These are phyloP conservation scores for Candida sanyiensis DNA, from an alignment of 805 yeast genomes.

Conservation along the genomic window DNA sequence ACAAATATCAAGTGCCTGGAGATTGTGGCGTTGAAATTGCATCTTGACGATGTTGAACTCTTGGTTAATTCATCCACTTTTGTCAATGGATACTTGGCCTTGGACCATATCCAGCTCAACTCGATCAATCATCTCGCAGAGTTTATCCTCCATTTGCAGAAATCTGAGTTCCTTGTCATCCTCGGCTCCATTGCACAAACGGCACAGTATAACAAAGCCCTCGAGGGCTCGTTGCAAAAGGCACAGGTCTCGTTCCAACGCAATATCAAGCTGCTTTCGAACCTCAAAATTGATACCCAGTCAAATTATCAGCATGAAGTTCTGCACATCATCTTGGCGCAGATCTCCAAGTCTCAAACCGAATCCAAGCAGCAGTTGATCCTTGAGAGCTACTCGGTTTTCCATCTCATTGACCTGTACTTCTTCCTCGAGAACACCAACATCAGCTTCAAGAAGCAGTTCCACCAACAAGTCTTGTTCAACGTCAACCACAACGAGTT, in stretches of 20 bases:
- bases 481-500: conserved; percentile 47
- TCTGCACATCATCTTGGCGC: conserved; percentile 7
- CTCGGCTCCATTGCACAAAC: conserved; percentile 37
- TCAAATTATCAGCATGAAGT: conserved; percentile 20
- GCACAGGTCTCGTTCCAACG: conserved; percentile 10
- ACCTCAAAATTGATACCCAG: conserved; percentile 13
- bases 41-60: conserved; percentile 21
- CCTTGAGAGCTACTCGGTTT: conserved; percentile 39
- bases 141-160: conserved; percentile 41
- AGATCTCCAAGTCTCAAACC: conserved; percentile 16
- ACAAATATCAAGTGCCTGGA: conserved; percentile 16
- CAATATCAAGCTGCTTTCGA: conserved; percentile 14
- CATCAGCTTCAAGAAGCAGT: conserved; percentile 54
- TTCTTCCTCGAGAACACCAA: conserved; percentile 52
- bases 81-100: conserved; percentile 17
- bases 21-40: conserved; percentile 16
- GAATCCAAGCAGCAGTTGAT: conserved; percentile 29
- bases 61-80: conserved; percentile 18
- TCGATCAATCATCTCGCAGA: conserved; percentile 31
- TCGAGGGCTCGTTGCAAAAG: conserved; percentile 12
- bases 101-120: conserved; percentile 18
- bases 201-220: conserved; percentile 14
- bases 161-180: conserved; percentile 40
- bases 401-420: conserved; percentile 49
- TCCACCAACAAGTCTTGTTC: conserved; percentile 61